A percentile compares a stretch with the other conserved stretches of the same genome.
Conservation (phyloP, 2,329 filamentous ascomycete species). For the Sarocladiaceae sp. region DNA sequence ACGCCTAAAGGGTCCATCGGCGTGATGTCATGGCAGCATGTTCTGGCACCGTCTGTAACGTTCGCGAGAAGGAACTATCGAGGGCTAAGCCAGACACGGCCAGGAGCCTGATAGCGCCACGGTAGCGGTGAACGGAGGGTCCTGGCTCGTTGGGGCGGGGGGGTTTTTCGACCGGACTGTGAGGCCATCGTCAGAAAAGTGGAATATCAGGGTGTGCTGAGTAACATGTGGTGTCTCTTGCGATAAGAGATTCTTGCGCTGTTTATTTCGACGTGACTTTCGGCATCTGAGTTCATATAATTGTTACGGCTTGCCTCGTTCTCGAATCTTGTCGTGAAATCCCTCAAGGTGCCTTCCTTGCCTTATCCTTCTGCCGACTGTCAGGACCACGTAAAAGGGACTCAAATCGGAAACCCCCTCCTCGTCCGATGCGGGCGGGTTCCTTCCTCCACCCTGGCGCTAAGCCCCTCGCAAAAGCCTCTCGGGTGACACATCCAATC, state of each 20-base stretch:
- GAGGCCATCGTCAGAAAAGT: constrained; percentile 4
- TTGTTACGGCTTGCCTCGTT: neutral
- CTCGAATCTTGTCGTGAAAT: neutral
- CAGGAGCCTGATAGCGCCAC: constrained; percentile 1
- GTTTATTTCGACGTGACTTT: too few relatives aligned
- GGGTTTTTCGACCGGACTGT: neutral
- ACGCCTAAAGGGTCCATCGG: neutral
- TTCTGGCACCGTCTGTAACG: constrained; percentile 1
- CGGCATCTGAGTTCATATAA: neutral
- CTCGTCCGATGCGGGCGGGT: neutral
- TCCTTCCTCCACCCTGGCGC: neutral
- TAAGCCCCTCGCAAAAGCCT: constrained; percentile 1
- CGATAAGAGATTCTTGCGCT: too few relatives aligned
- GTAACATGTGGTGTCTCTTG: neutral
- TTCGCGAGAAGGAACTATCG: neutral
- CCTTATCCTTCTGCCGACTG: too few relatives aligned
- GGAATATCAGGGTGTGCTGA: neutral
- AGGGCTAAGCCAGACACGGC: neutral
- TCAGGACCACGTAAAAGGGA: too few relatives aligned
- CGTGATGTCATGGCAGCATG: neutral
- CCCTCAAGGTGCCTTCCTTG: too few relatives aligned
- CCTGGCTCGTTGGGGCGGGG: neutral
- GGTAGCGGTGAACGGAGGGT: constrained; percentile 6
- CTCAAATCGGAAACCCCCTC: too few relatives aligned
- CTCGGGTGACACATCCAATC: constrained; percentile 1